phyloP scores from a whole-genome alignment of 2,329 filamentous ascomycete species.

The Rhinocladiella similis region DNA sequence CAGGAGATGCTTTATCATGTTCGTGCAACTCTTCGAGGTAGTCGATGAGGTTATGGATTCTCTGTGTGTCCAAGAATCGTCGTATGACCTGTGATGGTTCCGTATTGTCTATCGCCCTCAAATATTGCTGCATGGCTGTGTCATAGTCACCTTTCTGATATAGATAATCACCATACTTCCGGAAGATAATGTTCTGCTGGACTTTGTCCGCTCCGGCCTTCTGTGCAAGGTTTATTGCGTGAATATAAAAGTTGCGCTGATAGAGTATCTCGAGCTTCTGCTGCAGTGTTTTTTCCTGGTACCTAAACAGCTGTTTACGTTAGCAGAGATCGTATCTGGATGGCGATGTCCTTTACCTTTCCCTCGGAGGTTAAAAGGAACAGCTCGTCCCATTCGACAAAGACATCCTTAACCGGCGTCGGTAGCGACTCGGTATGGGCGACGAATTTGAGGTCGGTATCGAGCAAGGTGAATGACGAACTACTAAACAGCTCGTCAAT shows the following conservation, averaged over 20 bases:
- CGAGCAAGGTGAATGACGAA: constrained; percentile 86
- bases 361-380: constrained; percentile 90
- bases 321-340: constrained; percentile 15
- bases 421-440: constrained; percentile 85
- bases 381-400: constrained; percentile 86
- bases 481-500: constrained; percentile 81
- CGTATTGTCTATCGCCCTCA: constrained; percentile 92
- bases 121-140: constrained; percentile 97
- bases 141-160: constrained; percentile 97
- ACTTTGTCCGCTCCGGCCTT: constrained; percentile 77
- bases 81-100: constrained; percentile 95
- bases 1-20: constrained; percentile 85
- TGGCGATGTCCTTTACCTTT: constrained; percentile 61
- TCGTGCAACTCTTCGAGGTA: constrained; percentile 97
- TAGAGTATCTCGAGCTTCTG: constrained; percentile 93
- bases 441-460: constrained; percentile 85
- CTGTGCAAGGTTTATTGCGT: constrained; percentile 90
- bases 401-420: constrained; percentile 75
- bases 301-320: constrained; percentile 69
- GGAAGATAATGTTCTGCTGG: constrained; percentile 88
- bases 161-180: constrained; percentile 88
- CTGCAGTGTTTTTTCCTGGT: constrained; percentile 85
- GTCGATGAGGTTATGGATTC: constrained; percentile 95
- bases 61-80: constrained; percentile 95
- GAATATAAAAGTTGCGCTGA: constrained; percentile 85